Evolutionary conservation across 1,284 basidiomycete genomes (phyloP), one percentile per base, ranked within the genome.

Genomic region (Tetrapyrgos nigripes): DNA sequence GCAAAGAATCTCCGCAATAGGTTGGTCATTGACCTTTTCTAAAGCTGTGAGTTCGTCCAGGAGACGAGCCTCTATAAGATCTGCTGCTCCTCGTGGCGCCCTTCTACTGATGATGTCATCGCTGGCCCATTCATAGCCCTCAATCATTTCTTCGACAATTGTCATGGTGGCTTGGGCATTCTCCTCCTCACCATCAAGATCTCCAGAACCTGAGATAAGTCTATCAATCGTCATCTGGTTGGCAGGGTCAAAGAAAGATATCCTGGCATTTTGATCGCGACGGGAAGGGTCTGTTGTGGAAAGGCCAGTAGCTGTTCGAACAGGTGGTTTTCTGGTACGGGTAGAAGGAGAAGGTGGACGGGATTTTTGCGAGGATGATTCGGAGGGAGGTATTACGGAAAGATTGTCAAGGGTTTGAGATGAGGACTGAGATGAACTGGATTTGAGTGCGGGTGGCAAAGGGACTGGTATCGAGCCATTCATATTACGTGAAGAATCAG

Each of bases 121-220:
- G 61, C 85, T 87, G 1, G 91, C 88, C 95, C 94, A 98, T 72
- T 99, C 97, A 70, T 98, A 97, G 0, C 96, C 96, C 69, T 99
- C 97, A 10, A 99, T 83, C 93, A 99, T 96, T 72, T 99, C 97
- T 71, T 99, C 97, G 3, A 99, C 94, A 72, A 88, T 96, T 9
- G 89, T 80, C 73, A 97, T 83, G 4, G 92, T 93, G 5, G 89
- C 92, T 65, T 93, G 88, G 11, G 88, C 86, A 53, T 83, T 85
- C 64, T 91, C 91, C 45, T 89, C 91, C 57, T 89, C 87, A 3
- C 82, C 83, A 37, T 92, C 89, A 2, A 73, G 73, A 29, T 83
- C 84, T 4, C 77, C 74, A 9, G 81, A 78, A 50, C 79, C 82
- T 19, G 84, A 82, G 2, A 96, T 78, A 5, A 96, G 79, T 1